phyloP scores from a whole-genome alignment of 2,329 filamentous ascomycete species.

The Penicillium crustosum region DNA sequence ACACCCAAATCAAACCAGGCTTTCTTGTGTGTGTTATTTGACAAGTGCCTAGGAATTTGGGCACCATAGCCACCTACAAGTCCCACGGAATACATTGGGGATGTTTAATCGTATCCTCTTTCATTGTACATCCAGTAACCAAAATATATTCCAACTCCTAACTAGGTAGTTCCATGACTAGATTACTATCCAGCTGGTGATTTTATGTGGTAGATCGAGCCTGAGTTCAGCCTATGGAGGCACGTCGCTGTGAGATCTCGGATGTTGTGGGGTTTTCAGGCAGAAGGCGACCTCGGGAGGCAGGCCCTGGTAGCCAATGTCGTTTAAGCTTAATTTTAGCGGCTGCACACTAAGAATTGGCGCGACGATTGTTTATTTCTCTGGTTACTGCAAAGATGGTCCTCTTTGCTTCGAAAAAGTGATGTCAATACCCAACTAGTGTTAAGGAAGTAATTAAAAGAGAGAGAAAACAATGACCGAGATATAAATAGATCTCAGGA shows the following conservation, averaged over 20 bases:
- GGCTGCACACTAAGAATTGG: background rate
- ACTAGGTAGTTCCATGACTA: background rate
- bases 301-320: background rate
- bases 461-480: background rate
- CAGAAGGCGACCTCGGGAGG: background rate
- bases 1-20: background rate
- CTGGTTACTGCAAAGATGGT: background rate
- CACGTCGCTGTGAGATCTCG: background rate
- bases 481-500: conserved; percentile 4
- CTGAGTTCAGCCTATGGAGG: background rate
- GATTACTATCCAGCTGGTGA: background rate
- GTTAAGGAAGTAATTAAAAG: background rate
- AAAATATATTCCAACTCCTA: background rate
- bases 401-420: no score
- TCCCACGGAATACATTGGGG: background rate
- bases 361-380: background rate
- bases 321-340: conserved; percentile 2
- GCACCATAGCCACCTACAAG: background rate
- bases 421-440: background rate
- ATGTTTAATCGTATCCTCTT: background rate
- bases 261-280: background rate
- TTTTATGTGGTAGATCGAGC: background rate
- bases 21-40: background rate
- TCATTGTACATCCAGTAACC: background rate
- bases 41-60: background rate